phyloP scores from a whole-genome alignment of 2,329 filamentous ascomycete species.

The Aureobasidium sp. region DNA sequence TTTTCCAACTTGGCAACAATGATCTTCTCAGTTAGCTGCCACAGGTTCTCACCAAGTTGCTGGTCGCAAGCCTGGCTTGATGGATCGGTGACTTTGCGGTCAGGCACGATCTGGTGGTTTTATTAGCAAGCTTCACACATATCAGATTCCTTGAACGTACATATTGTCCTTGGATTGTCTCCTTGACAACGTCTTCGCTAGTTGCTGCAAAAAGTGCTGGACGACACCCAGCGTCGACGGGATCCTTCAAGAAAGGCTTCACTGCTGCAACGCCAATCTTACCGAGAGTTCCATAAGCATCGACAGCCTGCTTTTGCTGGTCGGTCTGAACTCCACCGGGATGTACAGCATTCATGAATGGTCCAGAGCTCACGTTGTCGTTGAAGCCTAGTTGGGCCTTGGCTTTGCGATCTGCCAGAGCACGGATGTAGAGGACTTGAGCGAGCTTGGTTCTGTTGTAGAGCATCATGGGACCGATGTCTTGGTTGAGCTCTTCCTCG shows the following conservation, averaged over 20 bases:
- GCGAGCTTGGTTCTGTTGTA: conserved; percentile 45
- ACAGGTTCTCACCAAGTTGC: conserved; percentile 36
- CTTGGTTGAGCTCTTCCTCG: conserved; percentile 41
- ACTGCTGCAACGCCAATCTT: conserved; percentile 37
- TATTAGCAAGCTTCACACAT: not conserved
- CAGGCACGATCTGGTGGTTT: conserved; percentile 34
- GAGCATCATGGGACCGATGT: conserved; percentile 41
- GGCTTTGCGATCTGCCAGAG: conserved; percentile 33
- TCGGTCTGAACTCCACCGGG: conserved; percentile 43
- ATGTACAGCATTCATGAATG: conserved; percentile 44
- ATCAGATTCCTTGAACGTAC: conserved; percentile 4
- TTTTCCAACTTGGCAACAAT: conserved; percentile 34
- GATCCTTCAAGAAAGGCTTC: conserved; percentile 43
- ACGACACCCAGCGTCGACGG: conserved; percentile 40
- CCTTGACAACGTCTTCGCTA: conserved; percentile 34
- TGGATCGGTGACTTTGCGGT: conserved; percentile 39
- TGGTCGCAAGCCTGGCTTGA: conserved; percentile 37
- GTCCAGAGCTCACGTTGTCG: conserved; percentile 18
- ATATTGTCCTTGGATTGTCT: conserved; percentile 41
- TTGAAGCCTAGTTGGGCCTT: conserved; percentile 30
- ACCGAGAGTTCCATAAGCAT: conserved; percentile 42
- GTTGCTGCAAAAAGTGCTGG: conserved; percentile 42
- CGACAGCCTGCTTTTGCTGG: conserved; percentile 41
- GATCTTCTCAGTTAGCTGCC: conserved; percentile 39
- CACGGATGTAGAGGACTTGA: conserved; percentile 39